Base-by-base conservation (phyloP, 257 asterid species). In the Craterostigma plantagineum region DNA sequence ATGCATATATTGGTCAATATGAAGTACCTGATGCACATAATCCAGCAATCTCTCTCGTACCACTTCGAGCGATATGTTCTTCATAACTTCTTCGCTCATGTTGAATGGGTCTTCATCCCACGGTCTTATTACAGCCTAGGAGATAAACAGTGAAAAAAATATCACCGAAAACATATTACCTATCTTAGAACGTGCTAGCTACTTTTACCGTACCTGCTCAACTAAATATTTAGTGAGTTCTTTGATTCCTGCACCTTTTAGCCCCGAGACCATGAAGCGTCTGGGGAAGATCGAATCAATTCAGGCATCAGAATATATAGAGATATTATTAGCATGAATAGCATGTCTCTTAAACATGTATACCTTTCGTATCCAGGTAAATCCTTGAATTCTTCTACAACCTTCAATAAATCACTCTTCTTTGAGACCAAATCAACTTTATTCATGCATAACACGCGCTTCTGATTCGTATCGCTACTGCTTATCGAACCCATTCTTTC, bases 81-180 rank as follows among this genome's bases (percentile, higher is more conserved):
- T 87, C 98, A 82, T 79, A 40, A 68, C 69, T 68, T 87, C 93
- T 62, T 87, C 98, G 37, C 79, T 82, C 83, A 79, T 70, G 53
- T 65, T 54, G 34, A 74, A 72, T 16, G 98, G 93, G 70, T 79
- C 93, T 69, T 87, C 98, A 46, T 87, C 98, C 98, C 93, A 87
- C 4, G 83, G 91, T 57, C 82, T 79, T 70, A 71, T 53, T 27
- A 82, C 74, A 37, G 82, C 90, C 98, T 87, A 63, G n/a, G 34
- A n/a, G 50, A 42, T 33, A 63, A 36, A 36, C 11, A 36, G 45
- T n/a, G 45, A 40, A 40, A 11, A 40, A 40, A n/a, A n/a, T n/a
- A 8, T 11, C 3, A 12, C 10, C 10, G 15, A n/a, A 1, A 43
- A n/a, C 18, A 51, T 36, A 42, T 23, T n/a, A n/a, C n/a, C 30